Evolutionary conservation across 805 yeast genomes (phyloP).

Genomic region (Diddensiella caesifluorescens): DNA sequence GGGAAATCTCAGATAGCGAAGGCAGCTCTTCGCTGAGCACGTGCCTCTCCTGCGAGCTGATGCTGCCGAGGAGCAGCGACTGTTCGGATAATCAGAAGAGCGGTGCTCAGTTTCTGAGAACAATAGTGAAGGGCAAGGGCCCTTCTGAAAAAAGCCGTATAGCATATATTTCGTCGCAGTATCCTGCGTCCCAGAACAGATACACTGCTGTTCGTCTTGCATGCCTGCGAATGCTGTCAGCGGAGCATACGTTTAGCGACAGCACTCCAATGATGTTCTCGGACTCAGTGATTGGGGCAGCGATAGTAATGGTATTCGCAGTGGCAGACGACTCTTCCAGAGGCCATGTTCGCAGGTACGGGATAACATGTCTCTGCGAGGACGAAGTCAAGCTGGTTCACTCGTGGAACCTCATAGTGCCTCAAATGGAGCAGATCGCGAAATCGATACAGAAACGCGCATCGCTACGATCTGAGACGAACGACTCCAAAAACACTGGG

Average conservation of each 20-base stretch:
- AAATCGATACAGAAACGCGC: slow-evolving; percentile 19
- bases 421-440: slow-evolving; percentile 19
- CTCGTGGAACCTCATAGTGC: slow-evolving; percentile 21
- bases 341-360: slow-evolving; percentile 24
- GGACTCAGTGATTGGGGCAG: slow-evolving; percentile 24
- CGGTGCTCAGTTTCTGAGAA: slow-evolving; percentile 5
- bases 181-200: slow-evolving; percentile 25
- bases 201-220: slow-evolving; percentile 26
- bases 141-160: not conserved
- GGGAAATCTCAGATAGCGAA: slow-evolving; percentile 12
- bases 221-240: slow-evolving; percentile 24
- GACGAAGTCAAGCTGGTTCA: slow-evolving; percentile 19
- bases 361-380: slow-evolving; percentile 23
- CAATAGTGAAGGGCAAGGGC: slow-evolving; percentile 3
- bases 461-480: slow-evolving; percentile 7
- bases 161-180: slow-evolving; percentile 21
- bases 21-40: slow-evolving; percentile 6
- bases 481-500: slow-evolving; percentile 12
- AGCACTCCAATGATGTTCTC: slow-evolving; percentile 24
- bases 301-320: slow-evolving; percentile 21
- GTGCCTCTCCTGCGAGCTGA: slow-evolving; percentile 24
- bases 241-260: slow-evolving; percentile 25
- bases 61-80: slow-evolving; percentile 15
- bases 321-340: slow-evolving; percentile 23
- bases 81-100: not conserved